A percentile compares a stretch with the other conserved stretches of the same genome.
phyloP scores from a whole-genome alignment of 768 basidiomycete species.

The Baorangia bicolor region DNA sequence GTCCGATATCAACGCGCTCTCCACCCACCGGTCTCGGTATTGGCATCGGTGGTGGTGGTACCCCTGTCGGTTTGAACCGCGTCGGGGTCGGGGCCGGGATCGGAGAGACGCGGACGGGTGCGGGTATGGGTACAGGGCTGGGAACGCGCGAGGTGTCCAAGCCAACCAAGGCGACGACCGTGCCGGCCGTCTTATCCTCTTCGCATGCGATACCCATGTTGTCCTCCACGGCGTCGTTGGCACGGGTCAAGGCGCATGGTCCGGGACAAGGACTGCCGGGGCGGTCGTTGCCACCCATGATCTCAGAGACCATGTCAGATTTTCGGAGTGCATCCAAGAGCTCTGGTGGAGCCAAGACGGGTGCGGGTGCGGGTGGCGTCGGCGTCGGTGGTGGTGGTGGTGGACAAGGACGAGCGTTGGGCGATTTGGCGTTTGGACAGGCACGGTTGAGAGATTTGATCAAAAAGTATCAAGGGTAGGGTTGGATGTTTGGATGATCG shows the following conservation, averaged over 20 bases:
- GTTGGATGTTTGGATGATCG: not conserved
- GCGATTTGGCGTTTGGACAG: constrained; percentile 72
- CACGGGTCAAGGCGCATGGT: constrained; percentile 40
- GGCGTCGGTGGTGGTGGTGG: not conserved
- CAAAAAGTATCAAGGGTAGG: constrained; percentile 68
- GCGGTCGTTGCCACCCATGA: constrained; percentile 32
- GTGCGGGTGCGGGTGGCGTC: not conserved
- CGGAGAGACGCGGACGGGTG: not conserved
- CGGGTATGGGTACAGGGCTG: constrained; percentile 7
- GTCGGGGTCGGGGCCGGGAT: not conserved
- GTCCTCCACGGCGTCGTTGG: constrained; percentile 76
- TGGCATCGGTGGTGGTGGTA: not conserved
- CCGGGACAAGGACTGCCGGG: constrained; percentile 19
- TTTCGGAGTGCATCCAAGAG: constrained; percentile 11
- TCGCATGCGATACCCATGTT: constrained; percentile 72
- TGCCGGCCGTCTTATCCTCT: constrained; percentile 67
- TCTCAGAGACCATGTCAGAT: constrained; percentile 32
- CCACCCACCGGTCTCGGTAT: not conserved
- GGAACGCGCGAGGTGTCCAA: constrained; percentile 25
- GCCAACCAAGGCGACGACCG: constrained; percentile 60
- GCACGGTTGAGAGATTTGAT: constrained; percentile 75
- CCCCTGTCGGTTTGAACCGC: not conserved
- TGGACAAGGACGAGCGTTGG: constrained; percentile 20
- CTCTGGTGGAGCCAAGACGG: constrained; percentile 4
- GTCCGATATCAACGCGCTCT: constrained; percentile 1